Base-by-base conservation (phyloP, 1,284 basidiomycete species). In the Moesziomyces sp. region DNA sequence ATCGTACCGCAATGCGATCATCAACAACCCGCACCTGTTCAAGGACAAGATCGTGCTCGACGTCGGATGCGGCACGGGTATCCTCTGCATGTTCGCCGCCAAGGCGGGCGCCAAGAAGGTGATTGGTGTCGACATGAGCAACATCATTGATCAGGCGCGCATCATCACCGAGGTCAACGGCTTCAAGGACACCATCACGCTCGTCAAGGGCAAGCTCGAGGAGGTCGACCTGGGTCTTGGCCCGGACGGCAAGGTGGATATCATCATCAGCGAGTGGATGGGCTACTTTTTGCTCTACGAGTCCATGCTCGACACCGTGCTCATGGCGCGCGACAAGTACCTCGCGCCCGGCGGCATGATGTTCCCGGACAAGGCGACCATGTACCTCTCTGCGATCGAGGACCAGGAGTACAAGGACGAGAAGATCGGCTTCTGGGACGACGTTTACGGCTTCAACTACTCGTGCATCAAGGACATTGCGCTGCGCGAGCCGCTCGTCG, bases 181-280 rank as follows among this genome's bases (percentile, higher is more conserved):
- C 52, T 97, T 98, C 88, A 90, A 90, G 86, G 91, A 97, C 84
- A 92, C 74, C 43, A 97, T 99, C 85, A 94, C 92, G 30, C 90
- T 99, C 55, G 91, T 99, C 81, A 98, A 99, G 87, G 96, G 96
- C 72, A 99, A 99, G 86, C 91, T 99, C 66, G 96, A 99, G 86
- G 95, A 97, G 58, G 88, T 90, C 24, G 86, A 79, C 65, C 84
- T 62, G 89, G 90, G 77, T 2, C 62, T 84, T 4, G 81, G 72
- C 3, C 79, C 79, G 1, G 68, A 75, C 34, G 80, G 79, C n/a
- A 83, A 84, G 72, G 82, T 83, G 83, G 97, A 99, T 85, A 97
- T 99, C 85, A 98, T 99, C 87, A 94, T 99, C 84, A 98, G 95
- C 65, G 97, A 99, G 85, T 97, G 94, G 93, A 97, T 97, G 93